Base-by-base conservation (phyloP, 257 asterid species). In the Ilex asprella region DNA sequence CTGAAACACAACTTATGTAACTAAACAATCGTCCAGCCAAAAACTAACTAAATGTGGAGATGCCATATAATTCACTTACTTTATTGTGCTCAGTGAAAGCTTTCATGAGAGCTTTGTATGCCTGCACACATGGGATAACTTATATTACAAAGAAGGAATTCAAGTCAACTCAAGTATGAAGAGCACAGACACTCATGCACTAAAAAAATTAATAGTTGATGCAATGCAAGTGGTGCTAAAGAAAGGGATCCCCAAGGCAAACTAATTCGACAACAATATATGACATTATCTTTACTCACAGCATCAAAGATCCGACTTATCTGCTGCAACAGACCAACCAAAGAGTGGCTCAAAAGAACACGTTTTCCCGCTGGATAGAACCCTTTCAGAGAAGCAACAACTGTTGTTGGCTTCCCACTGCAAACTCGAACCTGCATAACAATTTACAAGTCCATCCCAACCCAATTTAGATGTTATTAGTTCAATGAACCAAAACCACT, bases 21-120 rank as follows among this genome's bases (percentile, higher is more conserved):
- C 50, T 10, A 21, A 31, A 4, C 54, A 49, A 49, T 46, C 52
- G 3, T 46, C 52, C 3, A 10, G 6, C 52, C n/a, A 10, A 46
- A 46, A 2, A 46, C n/a, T 46, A 14, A 2, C 0, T 14, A 41
- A 46, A 46, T 46, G n/a, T 10, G n/a, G 10, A 14, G n/a, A 14
- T 46, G 52, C 30, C 11, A 14, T 53, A 16, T 6, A 53, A 2
- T 16, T 32, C 39, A 80, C 86, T 80, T 73, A 86, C 95, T 81
- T 86, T 86, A 61, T 86, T 86, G 73, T 84, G 95, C 76, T 86
- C 95, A 5, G 76, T 75, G 79, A 86, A 86, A 63, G 92, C 95
- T 80, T 84, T 84, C 86, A 72, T 82, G 56, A 86, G 84, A 69
- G 86, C 83, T 78, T 76, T 84, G 69, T 76, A 86, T 35, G 92